Conservation (phyloP, 2,329 filamentous ascomycete species). For the Parafenestella ontariensis region DNA sequence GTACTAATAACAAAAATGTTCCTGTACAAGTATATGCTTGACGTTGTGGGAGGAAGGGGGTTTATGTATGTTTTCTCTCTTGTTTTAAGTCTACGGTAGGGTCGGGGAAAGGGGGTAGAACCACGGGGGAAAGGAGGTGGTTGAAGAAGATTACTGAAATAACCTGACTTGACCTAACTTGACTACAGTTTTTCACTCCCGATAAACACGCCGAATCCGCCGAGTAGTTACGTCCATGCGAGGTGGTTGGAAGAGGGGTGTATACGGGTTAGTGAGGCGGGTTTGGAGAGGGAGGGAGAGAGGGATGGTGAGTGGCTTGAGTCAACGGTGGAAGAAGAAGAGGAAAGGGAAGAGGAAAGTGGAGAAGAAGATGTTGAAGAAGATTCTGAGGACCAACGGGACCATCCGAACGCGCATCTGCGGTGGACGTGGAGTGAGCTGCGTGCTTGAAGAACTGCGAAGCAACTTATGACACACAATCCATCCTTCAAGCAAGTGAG, state of each 20-base stretch:
- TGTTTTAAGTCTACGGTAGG: too few species aligned
- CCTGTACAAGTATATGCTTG: slow-evolving; percentile 15
- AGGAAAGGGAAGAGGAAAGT: slow-evolving; percentile 5
- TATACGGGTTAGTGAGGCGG: slow-evolving; percentile 14
- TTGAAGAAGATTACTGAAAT: too few species aligned
- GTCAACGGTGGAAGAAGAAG: too few species aligned
- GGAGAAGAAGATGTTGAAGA: slow-evolving; percentile 25
- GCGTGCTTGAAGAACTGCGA: neutral
- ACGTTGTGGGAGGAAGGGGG: slow-evolving; percentile 15
- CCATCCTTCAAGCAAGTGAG: too few species aligned
- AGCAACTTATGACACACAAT: neutral
- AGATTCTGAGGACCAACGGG: slow-evolving; percentile 19
- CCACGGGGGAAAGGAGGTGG: too few species aligned
- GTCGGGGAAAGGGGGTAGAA: too few species aligned
- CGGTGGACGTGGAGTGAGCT: slow-evolving; percentile 2
- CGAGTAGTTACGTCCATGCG: slow-evolving; percentile 18
- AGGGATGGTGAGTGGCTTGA: neutral
- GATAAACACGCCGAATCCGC: slow-evolving; percentile 7
- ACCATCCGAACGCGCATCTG: slow-evolving; percentile 5
- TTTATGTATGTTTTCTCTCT: slow-evolving; percentile 14
- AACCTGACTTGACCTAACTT: neutral
- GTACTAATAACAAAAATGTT: too few species aligned
- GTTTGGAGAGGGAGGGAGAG: slow-evolving; percentile 1
- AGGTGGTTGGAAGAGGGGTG: slow-evolving; percentile 25
- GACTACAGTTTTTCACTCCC: slow-evolving; percentile 18